Evolutionary conservation across 2,329 filamentous ascomycete genomes (phyloP), one percentile per base, ranked within the genome.

Genomic region (Stagonosporopsis tanaceti): DNA sequence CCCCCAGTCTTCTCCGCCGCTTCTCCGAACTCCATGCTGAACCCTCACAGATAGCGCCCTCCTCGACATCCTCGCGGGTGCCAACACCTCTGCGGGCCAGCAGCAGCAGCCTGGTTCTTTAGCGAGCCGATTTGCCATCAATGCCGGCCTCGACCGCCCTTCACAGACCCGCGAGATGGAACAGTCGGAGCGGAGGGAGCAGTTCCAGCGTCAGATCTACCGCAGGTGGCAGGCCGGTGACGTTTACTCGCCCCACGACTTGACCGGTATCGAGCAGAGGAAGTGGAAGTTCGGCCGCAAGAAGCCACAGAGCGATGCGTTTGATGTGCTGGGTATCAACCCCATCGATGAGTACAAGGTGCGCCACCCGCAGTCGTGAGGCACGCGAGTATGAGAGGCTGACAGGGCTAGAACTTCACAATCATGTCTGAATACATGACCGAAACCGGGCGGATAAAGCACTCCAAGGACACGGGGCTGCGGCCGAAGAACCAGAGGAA

Each of bases 391-490:
- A 7, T n/a, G 4, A 11, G 12, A 8, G 3, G 39, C 55, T 66
- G 53, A 68, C 61, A 3, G 12, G 5, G 1, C 20, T 46, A 97
- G 93, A 99, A 99, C 79, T 96, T 96, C 76, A 87, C 91, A 35
- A 86, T 99, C 60, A 90, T 98, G 78, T 90, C 90, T 30, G 93
- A 97, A 76, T 97, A 90, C 76, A 90, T 95, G 71, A 92, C 91
- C 0, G 79, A 88, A 11, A 91, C 92, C 80, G 95, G 94, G 47
- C 87, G 93, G 58, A 97, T 99, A 76, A 90, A 87, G 79, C 87
- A 90, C 74, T 83, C 85, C n/a, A 83, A 77, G 6, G 81, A 88
- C 24, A 98, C 93, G 0, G 92, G 92, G 14, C 81, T 99, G 60
- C 85, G 92, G 55, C 90, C 91, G 2, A 89, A 91, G 64, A 98